Evolutionary conservation across 2,329 filamentous ascomycete species (phyloP), one percentile per base, ranked within the genome.

Genomic region (Ploettnerulaceae sp.): DNA sequence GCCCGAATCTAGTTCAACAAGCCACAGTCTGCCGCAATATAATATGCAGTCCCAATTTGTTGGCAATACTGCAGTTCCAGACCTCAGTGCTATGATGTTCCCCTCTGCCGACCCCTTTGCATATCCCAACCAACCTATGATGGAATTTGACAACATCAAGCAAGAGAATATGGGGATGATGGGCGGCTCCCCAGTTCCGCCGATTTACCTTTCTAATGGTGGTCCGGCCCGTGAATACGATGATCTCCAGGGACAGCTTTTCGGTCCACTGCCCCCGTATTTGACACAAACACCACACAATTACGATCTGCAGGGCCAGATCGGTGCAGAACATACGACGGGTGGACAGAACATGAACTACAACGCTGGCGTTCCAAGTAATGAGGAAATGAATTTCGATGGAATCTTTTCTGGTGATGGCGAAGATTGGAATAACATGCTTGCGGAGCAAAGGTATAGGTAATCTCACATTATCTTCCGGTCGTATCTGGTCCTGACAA

Each of bases 71-170:
- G 54, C 54, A 6, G 40, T 89, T 12, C 77, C 84, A 54, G 85
- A 87, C 61, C 74, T 90, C 5, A 83, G 83, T 48, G 79, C 82
- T 3, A 79, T 90, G 68, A 89, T 91, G 83, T 91, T 91, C 59
- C 82, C 85, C 1, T 84, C 84, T 0, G 76, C 79, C 25, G 86
- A 91, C 57, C 85, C 86, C 0, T 84, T 91, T 53, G 84, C 82
- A 0, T 93, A 91, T 58, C 86, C 61, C 0, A 88, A 84, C 58
- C 84, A 88, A 54, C 81, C 84, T 0, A 79, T 84, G 70, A 81
- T 84, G 69, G 72, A 79, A 56, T 70, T 77, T 31, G 72, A 72
- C 7, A 69, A 65, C 56, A 66, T 53, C 18, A 64, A 62, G 37
- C 55, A 58, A 40, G 59, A 60, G 26, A 49, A 55, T 22, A 31